Evolutionary conservation across 164 flowering plant species (phyloP).

Genomic region (Umbellularia californica): DNA sequence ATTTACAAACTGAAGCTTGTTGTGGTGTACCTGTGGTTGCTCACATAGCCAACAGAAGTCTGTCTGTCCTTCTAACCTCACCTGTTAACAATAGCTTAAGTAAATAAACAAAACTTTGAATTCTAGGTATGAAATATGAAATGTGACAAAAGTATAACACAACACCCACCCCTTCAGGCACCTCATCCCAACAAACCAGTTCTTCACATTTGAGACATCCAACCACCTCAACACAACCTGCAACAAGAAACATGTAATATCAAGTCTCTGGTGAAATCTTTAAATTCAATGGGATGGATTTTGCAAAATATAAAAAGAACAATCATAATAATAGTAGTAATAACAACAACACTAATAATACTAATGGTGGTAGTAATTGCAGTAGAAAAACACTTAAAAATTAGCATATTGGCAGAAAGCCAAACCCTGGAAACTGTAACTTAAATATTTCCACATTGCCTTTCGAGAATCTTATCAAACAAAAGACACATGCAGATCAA

Average conservation of each 20-base stretch:
- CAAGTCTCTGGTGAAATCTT: too few species aligned
- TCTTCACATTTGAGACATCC: conserved; percentile 81
- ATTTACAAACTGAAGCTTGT: not conserved
- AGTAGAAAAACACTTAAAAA: too few species aligned
- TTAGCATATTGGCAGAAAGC: too few species aligned
- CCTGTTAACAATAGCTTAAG: conserved; percentile 32
- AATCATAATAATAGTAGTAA: too few species aligned
- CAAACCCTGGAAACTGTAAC: too few species aligned
- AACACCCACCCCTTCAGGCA: conserved; percentile 69
- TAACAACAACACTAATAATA: too few species aligned
- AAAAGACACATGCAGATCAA: too few species aligned
- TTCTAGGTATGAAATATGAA: not conserved
- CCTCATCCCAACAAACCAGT: conserved; percentile 59
- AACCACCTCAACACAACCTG: conserved; percentile 88
- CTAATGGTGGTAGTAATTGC: too few species aligned
- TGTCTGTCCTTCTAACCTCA: conserved; percentile 80
- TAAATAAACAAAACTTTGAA: not conserved
- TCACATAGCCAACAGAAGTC: conserved; percentile 93
- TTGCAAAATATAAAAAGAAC: too few species aligned
- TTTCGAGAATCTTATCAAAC: too few species aligned
- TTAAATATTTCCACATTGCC: too few species aligned
- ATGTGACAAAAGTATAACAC: not conserved
- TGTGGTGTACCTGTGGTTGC: conserved; percentile 57
- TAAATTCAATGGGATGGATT: too few species aligned
- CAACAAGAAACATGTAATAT: conserved; percentile 3